A percentile compares a stretch with the other conserved stretches of the same genome.
Evolutionary conservation across 768 basidiomycete genomes (phyloP).

Genomic region (Dendrothele bispora): DNA sequence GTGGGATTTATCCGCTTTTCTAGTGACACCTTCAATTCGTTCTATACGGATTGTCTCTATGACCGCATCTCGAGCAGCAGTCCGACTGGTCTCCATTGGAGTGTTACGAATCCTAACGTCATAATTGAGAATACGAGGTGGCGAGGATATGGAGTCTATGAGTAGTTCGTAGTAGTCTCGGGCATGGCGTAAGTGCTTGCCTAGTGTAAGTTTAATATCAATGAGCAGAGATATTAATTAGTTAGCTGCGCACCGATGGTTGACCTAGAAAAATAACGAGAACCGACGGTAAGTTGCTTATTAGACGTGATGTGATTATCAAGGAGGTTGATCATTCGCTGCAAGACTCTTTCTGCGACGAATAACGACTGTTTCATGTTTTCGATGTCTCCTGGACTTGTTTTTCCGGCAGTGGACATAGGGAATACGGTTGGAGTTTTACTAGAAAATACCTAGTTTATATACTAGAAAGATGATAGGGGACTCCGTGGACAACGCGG

Average conservation of each 20-base stretch:
- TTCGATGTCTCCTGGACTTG: conserved; percentile 14
- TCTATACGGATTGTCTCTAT: conserved; percentile 53
- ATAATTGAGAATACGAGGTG: conserved; percentile 64
- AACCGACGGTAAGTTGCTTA: conserved; percentile 65
- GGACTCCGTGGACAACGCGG: no score
- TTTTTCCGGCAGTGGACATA: no score
- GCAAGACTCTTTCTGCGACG: conserved; percentile 66
- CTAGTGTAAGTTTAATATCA: conserved; percentile 35
- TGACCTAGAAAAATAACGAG: conserved; percentile 81
- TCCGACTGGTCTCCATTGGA: conserved; percentile 75
- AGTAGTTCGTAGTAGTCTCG: conserved; percentile 80
- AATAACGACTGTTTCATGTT: conserved; percentile 55
- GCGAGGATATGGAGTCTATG: conserved; percentile 48
- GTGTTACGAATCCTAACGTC: conserved; percentile 79
- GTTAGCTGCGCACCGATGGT: conserved; percentile 64
- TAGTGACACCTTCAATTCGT: no score
- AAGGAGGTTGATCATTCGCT: conserved; percentile 73
- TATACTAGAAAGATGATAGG: no score
- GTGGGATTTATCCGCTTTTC: no score
- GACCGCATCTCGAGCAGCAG: conserved; percentile 59
- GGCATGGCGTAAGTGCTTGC: conserved; percentile 85
- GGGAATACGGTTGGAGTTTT: no score
- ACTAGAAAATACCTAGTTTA: no score
- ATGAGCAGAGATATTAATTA: conserved; percentile 2
- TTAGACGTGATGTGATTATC: conserved; percentile 65